Evolutionary conservation across 495 filamentous ascomycete species (phyloP).

Genomic region (Penicillium fimorum): DNA sequence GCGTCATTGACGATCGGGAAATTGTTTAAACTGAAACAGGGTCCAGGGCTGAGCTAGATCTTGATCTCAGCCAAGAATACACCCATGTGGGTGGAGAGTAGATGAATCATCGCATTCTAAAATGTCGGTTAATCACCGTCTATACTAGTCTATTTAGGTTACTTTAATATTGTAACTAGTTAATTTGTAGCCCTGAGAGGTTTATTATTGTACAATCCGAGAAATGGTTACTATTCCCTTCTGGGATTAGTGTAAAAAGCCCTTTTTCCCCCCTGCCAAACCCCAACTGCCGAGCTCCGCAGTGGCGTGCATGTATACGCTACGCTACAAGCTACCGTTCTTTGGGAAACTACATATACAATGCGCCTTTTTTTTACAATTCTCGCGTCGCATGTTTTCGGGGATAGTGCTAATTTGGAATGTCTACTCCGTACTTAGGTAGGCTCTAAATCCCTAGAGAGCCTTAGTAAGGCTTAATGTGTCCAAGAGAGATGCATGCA

Average conservation of each 20-base stretch:
- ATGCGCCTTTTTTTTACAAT: neutral
- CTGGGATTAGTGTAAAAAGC: slow-evolving; percentile 17
- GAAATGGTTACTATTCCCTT: slow-evolving; percentile 1
- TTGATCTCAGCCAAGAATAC: slow-evolving; percentile 10
- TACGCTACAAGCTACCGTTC: neutral
- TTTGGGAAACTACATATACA: neutral
- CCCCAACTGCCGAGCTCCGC: slow-evolving; percentile 16
- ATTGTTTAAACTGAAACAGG: slow-evolving; percentile 22
- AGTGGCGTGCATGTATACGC: slow-evolving; percentile 2
- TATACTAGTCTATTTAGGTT: neutral
- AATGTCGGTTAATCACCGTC: neutral
- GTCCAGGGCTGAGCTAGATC: slow-evolving; percentile 27
- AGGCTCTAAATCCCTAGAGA: neutral
- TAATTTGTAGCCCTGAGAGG: neutral
- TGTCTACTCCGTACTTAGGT: neutral
- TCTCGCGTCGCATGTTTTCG: slow-evolving; percentile 7
- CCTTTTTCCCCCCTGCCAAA: slow-evolving; percentile 14
- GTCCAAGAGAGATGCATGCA: neutral
- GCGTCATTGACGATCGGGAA: slow-evolving; percentile 17
- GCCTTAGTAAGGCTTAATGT: slow-evolving; percentile 3
- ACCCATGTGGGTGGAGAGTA: neutral
- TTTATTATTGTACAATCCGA: neutral
- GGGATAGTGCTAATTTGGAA: slow-evolving; percentile 6
- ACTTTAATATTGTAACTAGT: neutral
- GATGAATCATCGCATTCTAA: neutral